Evolutionary conservation across 2,329 filamentous ascomycete species (phyloP), one percentile per base, ranked within the genome.

Genomic region (Herpotrichia juniperi): DNA sequence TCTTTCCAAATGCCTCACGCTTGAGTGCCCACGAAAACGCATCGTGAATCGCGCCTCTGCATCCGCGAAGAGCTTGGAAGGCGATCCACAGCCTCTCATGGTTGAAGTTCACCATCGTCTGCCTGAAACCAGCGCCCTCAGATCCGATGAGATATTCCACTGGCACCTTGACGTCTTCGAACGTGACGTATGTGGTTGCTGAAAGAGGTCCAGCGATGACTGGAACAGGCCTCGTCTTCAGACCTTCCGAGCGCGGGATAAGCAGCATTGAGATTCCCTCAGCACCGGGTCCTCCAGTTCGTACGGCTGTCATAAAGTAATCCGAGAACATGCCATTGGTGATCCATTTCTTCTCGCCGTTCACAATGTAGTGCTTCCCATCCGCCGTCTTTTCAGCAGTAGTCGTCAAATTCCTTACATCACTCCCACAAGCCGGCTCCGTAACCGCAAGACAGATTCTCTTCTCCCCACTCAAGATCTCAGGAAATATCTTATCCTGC

Each of bases 341-440:
- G 49, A 72, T 72, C 68, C 69, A 72, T 50, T 76, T 74, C 57
- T 75, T 74, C 43, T 67, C 64, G 4, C 74, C 74, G 32, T 73
- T 73, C 14, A 77, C 71, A 2, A 75, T 62, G 42, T 74, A 75
- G 21, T 68, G 57, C 43, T 68, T 60, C 6, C 64, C 56, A 48
- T 64, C 59, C 0, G 57, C 24, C 4, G 57, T 66, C 44, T 62
- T 64, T 45, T 65, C 63, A 0, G 69, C 69, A 8, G 62, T 63
- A 0, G 61, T 67, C 12, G 56, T 59, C 19, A 66, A 42, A 39
- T 62, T 63, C 10, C 62, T 48, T 14, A 71, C 68, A 37, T 71
- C 68, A 12, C 51, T 58, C 2, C 67, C 67, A n/a, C 58, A 61
- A 26, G 64, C 58, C 0, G 68, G 66, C 26, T 70, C 68, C 10